Evolutionary conservation across 805 yeast genomes (phyloP).

Genomic region (Saturnispora dispora): DNA sequence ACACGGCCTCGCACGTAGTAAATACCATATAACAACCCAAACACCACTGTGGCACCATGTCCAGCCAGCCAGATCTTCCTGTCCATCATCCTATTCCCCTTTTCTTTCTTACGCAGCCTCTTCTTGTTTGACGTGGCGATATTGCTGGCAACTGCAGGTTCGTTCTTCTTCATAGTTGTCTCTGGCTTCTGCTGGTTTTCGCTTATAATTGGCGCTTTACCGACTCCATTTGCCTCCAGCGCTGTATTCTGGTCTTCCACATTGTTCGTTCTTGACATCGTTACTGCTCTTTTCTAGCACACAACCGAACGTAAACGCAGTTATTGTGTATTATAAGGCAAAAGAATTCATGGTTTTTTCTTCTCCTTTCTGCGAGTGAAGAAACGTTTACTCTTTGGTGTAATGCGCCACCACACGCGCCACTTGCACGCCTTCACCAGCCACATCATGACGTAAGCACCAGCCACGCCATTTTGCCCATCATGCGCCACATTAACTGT

Average conservation of each 20-base stretch:
- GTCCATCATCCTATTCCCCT: constrained; percentile 14
- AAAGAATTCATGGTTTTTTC: too few species aligned
- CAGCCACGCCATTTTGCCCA: too few species aligned
- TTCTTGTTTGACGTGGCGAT: background rate
- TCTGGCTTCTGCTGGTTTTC: background rate
- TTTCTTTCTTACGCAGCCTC: constrained; percentile 8
- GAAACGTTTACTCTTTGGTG: too few species aligned
- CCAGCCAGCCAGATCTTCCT: constrained; percentile 50
- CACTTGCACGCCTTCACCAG: too few species aligned
- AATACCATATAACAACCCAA: constrained; percentile 31
- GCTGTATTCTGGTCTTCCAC: background rate
- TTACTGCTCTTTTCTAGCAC: background rate
- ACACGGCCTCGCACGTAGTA: constrained; percentile 28
- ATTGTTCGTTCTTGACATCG: background rate
- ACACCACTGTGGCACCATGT: constrained; percentile 36
- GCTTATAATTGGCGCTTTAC: background rate
- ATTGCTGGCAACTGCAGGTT: background rate
- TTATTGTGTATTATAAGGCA: too few species aligned
- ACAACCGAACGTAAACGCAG: too few species aligned
- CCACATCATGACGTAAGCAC: too few species aligned
- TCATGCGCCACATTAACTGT: too few species aligned
- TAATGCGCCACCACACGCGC: too few species aligned
- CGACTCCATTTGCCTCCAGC: background rate
- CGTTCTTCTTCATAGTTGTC: too few species aligned
- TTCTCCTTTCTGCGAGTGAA: too few species aligned